Percentiles rank a stretch among this genome's conserved stretches.
These are phyloP conservation scores for Kluyveromyces aestuarii DNA, from an alignment of 805 yeast species.

Conservation along the genomic window DNA sequence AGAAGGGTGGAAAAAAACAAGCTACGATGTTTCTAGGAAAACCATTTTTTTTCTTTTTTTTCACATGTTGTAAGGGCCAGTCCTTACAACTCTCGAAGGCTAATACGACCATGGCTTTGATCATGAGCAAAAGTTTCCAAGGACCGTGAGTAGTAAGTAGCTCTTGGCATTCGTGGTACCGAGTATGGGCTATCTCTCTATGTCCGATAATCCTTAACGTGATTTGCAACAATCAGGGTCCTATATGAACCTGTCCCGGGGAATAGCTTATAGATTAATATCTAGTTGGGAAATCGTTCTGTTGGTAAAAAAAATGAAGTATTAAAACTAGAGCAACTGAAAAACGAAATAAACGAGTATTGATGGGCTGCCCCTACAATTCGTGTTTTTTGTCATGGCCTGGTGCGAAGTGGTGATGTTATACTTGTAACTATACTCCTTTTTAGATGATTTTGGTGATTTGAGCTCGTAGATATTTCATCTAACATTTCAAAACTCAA, in stretches of 20 bases:
- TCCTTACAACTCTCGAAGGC: neutral
- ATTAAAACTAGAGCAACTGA: no score
- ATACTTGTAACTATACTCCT: neutral
- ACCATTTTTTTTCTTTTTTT: neutral
- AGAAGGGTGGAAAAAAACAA: neutral
- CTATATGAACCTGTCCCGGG: neutral
- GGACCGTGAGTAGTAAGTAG: neutral
- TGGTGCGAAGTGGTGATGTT: neutral
- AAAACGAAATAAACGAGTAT: no score
- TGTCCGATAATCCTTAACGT: neutral
- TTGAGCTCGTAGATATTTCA: neutral
- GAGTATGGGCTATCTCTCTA: neutral
- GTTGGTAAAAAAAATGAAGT: neutral
- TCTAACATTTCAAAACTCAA: neutral
- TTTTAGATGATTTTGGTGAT: neutral
- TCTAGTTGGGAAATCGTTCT: neutral
- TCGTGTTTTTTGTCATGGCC: neutral
- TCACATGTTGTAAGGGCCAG: neutral
- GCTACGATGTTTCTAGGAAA: neutral
- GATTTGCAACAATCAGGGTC: neutral
- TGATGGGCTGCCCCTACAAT: no score
- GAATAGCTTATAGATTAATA: neutral
- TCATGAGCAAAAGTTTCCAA: neutral
- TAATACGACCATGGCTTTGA: neutral
- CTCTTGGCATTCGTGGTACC: neutral